Conservation (phyloP, 192 early-diverging fungal genomes). For the Coemansia sp. region DNA sequence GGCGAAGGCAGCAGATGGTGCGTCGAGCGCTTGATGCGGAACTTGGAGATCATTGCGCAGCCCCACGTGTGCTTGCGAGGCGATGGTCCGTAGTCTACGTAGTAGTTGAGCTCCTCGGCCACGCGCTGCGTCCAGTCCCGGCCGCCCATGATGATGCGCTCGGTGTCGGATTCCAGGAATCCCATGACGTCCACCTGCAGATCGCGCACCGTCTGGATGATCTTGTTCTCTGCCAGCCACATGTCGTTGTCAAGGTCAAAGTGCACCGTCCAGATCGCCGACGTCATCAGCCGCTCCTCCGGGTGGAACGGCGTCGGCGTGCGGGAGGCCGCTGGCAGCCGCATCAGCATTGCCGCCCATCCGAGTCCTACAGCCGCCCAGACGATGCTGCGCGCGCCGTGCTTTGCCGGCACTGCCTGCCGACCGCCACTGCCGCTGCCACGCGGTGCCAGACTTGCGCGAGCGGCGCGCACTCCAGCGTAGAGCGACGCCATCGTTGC, state of each 20-base stretch:
- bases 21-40: constrained; percentile 71
- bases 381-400: constrained; percentile 17
- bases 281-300: constrained; percentile 68
- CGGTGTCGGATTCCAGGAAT: constrained; percentile 74
- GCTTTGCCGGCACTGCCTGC: background rate
- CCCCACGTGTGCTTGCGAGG: constrained; percentile 87
- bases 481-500: constrained; percentile 60
- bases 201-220: constrained; percentile 73
- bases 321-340: constrained; percentile 54
- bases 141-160: constrained; percentile 82
- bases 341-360: constrained; percentile 47
- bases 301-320: constrained; percentile 62
- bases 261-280: constrained; percentile 84
- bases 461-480: constrained; percentile 59
- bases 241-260: constrained; percentile 85
- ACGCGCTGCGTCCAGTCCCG: constrained; percentile 79
- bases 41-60: constrained; percentile 80
- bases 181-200: constrained; percentile 80
- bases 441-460: constrained; percentile 23
- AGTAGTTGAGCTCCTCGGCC: constrained; percentile 72
- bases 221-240: constrained; percentile 74
- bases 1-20: constrained; percentile 81
- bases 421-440: background rate
- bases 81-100: constrained; percentile 81
- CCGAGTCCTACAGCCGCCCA: constrained; percentile 22